phyloP scores from a whole-genome alignment of 1,139 yeast species.

The Lizanozyma gosingica region DNA sequence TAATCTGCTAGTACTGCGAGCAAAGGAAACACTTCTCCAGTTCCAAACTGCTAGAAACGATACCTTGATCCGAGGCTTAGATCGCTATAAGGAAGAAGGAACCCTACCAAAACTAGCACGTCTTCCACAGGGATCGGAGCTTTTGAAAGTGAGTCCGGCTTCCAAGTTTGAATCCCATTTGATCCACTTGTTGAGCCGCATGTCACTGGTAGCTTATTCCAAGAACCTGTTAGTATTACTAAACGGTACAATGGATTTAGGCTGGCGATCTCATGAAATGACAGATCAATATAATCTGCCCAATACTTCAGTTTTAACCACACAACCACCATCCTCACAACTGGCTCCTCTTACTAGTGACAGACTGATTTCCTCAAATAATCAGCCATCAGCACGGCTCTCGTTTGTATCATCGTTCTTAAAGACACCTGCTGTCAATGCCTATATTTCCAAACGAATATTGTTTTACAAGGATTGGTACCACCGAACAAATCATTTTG shows the following conservation, averaged over 20 bases:
- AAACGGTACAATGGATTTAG: slow-evolving; percentile 11
- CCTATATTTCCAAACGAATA: neutral
- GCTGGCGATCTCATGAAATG: slow-evolving; percentile 24
- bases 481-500: neutral
- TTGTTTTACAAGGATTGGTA: neutral
- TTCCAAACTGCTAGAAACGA: slow-evolving; percentile 22
- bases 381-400: neutral
- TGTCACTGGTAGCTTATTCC: slow-evolving; percentile 17
- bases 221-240: slow-evolving; percentile 13
- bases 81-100: slow-evolving; percentile 17
- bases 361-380: neutral
- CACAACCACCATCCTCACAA: neutral
- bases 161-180: slow-evolving; percentile 26
- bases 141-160: slow-evolving; percentile 24
- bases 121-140: slow-evolving; percentile 23
- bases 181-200: slow-evolving; percentile 15
- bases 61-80: slow-evolving; percentile 13
- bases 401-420: neutral
- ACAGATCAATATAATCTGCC: slow-evolving; percentile 11
- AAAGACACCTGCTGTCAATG: neutral
- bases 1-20: slow-evolving; percentile 23
- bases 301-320: neutral
- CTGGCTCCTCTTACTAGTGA: neutral
- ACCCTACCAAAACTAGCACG: slow-evolving; percentile 16
- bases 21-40: slow-evolving; percentile 28